Evolutionary conservation across 495 filamentous ascomycete genomes (phyloP).

Genomic region (Daldinia vernicosa): DNA sequence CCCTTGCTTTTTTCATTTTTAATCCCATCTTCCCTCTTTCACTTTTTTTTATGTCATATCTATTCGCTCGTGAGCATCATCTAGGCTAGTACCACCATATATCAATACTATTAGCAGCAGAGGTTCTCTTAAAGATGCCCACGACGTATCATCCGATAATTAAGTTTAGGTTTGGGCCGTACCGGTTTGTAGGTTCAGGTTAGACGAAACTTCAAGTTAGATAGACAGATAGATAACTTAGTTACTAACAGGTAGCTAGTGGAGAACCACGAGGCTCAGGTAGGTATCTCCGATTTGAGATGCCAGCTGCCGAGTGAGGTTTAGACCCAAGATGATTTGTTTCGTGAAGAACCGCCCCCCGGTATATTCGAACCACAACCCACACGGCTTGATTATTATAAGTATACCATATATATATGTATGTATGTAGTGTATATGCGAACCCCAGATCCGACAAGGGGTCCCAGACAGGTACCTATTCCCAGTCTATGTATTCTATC

Average conservation of each 20-base stretch:
- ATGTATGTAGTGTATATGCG: not conserved
- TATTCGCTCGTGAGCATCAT: not conserved
- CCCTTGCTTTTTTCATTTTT: not conserved
- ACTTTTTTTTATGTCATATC: not conserved
- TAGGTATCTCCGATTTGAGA: constrained; percentile 18
- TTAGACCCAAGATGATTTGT: not conserved
- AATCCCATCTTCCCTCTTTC: too few species aligned
- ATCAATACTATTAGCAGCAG: not conserved
- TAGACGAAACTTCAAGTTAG: not conserved
- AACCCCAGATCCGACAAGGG: constrained; percentile 5
- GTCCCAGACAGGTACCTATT: not conserved
- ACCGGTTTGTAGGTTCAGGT: not conserved
- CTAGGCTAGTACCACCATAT: not conserved
- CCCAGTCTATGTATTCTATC: not conserved
- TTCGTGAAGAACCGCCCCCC: constrained; percentile 3
- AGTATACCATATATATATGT: too few species aligned
- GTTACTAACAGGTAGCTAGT: constrained; percentile 6
- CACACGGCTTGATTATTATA: not conserved
- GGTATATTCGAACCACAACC: not conserved
- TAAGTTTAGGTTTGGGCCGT: not conserved
- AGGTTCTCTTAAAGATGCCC: not conserved
- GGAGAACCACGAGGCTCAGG: constrained; percentile 29
- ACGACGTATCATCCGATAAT: not conserved
- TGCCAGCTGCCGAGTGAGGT: constrained; percentile 26
- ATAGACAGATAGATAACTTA: not conserved